A percentile compares a stretch with the other conserved stretches of the same genome.
Conservation (phyloP, 2,329 filamentous ascomycete species). For the Corniculantispora saksenae region DNA sequence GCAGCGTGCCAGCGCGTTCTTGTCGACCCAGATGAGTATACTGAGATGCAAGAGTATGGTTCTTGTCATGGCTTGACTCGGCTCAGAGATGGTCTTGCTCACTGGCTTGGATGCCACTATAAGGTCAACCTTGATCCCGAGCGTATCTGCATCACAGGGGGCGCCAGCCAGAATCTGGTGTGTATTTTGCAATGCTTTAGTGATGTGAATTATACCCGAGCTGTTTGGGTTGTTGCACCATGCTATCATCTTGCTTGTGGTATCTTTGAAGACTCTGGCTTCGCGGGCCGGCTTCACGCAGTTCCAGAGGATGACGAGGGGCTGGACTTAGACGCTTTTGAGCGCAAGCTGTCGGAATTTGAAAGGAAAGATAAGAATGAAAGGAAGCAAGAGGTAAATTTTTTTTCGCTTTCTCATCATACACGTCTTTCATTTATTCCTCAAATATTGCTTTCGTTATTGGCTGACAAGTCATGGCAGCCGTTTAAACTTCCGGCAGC, state of each 20-base stretch:
- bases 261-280: conserved; percentile 80
- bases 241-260: conserved; percentile 79
- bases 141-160: conserved; percentile 79
- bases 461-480: conserved; percentile 27
- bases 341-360: conserved; percentile 12
- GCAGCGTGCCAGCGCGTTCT: conserved; percentile 63
- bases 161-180: conserved; percentile 80
- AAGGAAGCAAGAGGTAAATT: neutral
- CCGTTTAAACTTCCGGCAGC: conserved; percentile 56
- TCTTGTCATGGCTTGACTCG: conserved; percentile 73
- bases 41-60: conserved; percentile 72
- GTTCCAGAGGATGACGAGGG: conserved; percentile 79
- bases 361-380: neutral
- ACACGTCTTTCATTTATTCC: too few species aligned
- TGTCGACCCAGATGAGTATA: conserved; percentile 56
- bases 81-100: conserved; percentile 66
- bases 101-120: conserved; percentile 70
- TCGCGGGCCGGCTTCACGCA: conserved; percentile 64
- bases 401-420: too few species aligned
- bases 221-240: conserved; percentile 79
- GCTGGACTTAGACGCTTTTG: conserved; percentile 62
- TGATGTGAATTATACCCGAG: conserved; percentile 72
- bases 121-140: conserved; percentile 43
- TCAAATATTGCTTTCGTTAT: neutral
- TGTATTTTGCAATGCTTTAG: conserved; percentile 77